Conservation (phyloP, 2,329 filamentous ascomycete genomes). For the Pseudogymnoascus sp. region DNA sequence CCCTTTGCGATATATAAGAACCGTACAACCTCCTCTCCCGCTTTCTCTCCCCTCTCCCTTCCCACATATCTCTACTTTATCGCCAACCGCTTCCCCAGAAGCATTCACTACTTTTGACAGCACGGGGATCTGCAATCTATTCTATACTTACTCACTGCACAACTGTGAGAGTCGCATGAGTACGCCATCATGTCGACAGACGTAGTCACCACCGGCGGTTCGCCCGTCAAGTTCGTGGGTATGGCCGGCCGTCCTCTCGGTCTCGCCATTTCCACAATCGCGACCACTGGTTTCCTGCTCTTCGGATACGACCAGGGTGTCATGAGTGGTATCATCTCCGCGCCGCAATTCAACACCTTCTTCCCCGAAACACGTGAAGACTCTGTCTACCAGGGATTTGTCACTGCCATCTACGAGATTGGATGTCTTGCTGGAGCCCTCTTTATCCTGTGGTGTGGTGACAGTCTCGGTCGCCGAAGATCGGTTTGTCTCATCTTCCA, state of each 20-base stretch:
- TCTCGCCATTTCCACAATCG: slow-evolving; percentile 62
- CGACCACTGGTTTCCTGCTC: slow-evolving; percentile 73
- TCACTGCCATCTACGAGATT: slow-evolving; percentile 52
- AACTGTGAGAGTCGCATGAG: slow-evolving; percentile 5
- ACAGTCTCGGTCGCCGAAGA: slow-evolving; percentile 48
- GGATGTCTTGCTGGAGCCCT: slow-evolving; percentile 47
- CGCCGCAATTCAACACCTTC: slow-evolving; percentile 70
- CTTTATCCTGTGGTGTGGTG: slow-evolving; percentile 43
- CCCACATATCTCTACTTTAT: background rate
- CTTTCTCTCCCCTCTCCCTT: background rate
- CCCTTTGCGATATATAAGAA: background rate
- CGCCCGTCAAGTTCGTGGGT: slow-evolving; percentile 48
- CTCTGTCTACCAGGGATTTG: slow-evolving; percentile 38
- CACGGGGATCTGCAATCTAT: background rate
- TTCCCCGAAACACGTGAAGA: slow-evolving; percentile 59
- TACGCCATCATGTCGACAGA: slow-evolving; percentile 2
- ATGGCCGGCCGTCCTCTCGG: slow-evolving; percentile 60
- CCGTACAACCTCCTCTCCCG: background rate
- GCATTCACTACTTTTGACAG: background rate
- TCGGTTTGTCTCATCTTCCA: slow-evolving; percentile 49
- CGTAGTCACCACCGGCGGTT: background rate
- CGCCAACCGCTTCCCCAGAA: background rate
- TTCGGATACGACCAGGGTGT: slow-evolving; percentile 89
- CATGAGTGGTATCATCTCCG: slow-evolving; percentile 69
- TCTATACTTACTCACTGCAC: slow-evolving; percentile 3